Base-by-base conservation (phyloP, 1,284 basidiomycete genomes). In the Xerocomus cyaneibrunnescens region DNA sequence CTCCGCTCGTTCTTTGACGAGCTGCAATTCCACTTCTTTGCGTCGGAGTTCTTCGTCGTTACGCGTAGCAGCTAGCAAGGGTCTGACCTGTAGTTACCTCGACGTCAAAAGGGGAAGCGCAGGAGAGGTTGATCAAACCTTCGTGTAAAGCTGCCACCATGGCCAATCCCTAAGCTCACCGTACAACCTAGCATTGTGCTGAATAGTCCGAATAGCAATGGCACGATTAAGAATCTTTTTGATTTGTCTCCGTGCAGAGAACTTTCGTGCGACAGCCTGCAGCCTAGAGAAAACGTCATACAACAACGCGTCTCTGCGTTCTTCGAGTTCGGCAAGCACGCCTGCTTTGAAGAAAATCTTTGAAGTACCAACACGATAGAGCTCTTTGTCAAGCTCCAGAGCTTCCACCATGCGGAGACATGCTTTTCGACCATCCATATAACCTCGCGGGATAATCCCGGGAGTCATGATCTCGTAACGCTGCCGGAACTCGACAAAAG, bases 261-360 rank as follows among this genome's bases (percentile, higher is more conserved):
- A 94, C 81, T 84, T 94, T 43, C 94, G 78, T 3, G 89, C 89
- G 0, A 84, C 79, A 0, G 95, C 92, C 65, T 98, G 94, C 50
- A 99, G 72, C 31, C 86, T 80, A 12, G 92, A 87, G 73, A 99
- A 98, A 41, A 98, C 77, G 60, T 95, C 94, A 58, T 85, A 94
- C 16, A 99, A 74, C 23, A 94, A 75, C 9, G 81, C 77, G 69
- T 99, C 97, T 17, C 97, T 77, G 19, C 92, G 81, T 64, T 98
- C 97, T 72, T 99, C 97, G 27, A 99, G 81, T 64, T 98, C 95
- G n/a, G 97, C 97, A 10, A 99, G 80, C 2, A 98, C 94, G 6
- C 96, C 96, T 1, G 97, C 95, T 70, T 98, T 99, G 85, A 99
- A 99, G 76, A 99, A 99, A 59, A 98, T 92, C 76, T 99, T 99